Evolutionary conservation across 2,329 filamentous ascomycete genomes (phyloP).

Genomic region (Dactylellina sp.): DNA sequence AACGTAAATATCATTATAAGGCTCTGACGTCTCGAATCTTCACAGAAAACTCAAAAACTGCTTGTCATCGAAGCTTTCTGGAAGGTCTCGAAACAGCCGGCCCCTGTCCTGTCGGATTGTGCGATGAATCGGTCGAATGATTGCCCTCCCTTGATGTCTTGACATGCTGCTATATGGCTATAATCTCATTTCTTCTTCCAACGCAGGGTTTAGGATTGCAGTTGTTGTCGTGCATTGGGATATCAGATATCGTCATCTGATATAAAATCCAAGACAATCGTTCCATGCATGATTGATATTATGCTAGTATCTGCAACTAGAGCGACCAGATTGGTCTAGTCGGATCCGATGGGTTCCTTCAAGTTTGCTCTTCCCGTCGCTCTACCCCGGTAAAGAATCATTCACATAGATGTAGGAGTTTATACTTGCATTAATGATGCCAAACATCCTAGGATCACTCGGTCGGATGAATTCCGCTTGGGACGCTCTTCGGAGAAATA

Average conservation of each 20-base stretch:
- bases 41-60: slow-evolving; percentile 6
- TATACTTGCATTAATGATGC: not conserved
- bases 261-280: not conserved
- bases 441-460: not conserved
- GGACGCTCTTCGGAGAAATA: not conserved
- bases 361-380: not conserved
- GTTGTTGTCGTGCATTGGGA: not conserved
- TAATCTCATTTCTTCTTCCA: slow-evolving; percentile 2
- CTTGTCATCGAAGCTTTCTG: slow-evolving; percentile 13
- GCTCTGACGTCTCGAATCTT: slow-evolving; percentile 17
- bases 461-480: not conserved
- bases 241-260: not conserved
- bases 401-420: no score
- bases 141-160: not conserved
- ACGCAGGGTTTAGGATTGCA: not conserved
- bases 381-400: no score
- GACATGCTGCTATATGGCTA: not conserved
- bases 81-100: slow-evolving; percentile 12
- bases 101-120: slow-evolving; percentile 5
- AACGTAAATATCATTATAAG: slow-evolving; percentile 20
- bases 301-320: not conserved
- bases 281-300: not conserved
- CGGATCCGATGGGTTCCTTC: no score
- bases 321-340: no score
- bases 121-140: slow-evolving; percentile 1